These are phyloP conservation scores for Waltergamsia citrina DNA, from an alignment of 2,329 filamentous ascomycete genomes.

Conservation along the genomic window DNA sequence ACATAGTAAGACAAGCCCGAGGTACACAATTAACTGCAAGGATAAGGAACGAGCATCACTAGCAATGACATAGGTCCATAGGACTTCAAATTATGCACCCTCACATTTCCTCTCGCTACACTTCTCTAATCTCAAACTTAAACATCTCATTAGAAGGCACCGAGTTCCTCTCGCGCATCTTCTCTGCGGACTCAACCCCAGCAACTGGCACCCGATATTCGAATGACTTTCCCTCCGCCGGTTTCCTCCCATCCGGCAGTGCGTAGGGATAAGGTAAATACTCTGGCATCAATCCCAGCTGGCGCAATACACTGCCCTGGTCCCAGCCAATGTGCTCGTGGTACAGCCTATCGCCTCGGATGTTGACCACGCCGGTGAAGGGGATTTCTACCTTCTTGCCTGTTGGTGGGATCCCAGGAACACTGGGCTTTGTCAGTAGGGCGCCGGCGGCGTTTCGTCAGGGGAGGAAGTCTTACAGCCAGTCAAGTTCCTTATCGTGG, in stretches of 20 bases:
- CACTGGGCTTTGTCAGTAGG: not conserved
- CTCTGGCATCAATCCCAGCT: slow-evolving; percentile 45
- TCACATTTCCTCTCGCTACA: too few species aligned
- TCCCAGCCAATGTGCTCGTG: slow-evolving; percentile 64
- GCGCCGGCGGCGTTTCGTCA: not conserved
- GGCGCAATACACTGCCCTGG: slow-evolving; percentile 52
- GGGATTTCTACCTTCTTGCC: slow-evolving; percentile 44
- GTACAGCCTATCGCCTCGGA: slow-evolving; percentile 53
- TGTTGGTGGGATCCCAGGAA: slow-evolving; percentile 48
- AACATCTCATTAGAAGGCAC: slow-evolving; percentile 23
- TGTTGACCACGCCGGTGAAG: slow-evolving; percentile 52
- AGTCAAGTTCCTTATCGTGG: slow-evolving; percentile 54
- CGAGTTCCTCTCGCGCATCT: slow-evolving; percentile 18
- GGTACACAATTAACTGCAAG: too few species aligned
- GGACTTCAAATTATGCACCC: too few species aligned
- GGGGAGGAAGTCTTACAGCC: slow-evolving; percentile 43
- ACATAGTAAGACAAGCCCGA: too few species aligned
- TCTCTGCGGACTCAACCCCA: slow-evolving; percentile 18
- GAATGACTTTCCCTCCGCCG: not conserved
- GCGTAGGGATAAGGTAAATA: slow-evolving; percentile 53
- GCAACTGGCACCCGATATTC: slow-evolving; percentile 21
- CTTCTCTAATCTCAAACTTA: slow-evolving; percentile 5
- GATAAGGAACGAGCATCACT: too few species aligned
- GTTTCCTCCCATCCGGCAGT: not conserved
- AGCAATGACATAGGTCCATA: too few species aligned